Evolutionary conservation across 495 filamentous ascomycete species (phyloP).

Genomic region (Tetracladium setigerum): DNA sequence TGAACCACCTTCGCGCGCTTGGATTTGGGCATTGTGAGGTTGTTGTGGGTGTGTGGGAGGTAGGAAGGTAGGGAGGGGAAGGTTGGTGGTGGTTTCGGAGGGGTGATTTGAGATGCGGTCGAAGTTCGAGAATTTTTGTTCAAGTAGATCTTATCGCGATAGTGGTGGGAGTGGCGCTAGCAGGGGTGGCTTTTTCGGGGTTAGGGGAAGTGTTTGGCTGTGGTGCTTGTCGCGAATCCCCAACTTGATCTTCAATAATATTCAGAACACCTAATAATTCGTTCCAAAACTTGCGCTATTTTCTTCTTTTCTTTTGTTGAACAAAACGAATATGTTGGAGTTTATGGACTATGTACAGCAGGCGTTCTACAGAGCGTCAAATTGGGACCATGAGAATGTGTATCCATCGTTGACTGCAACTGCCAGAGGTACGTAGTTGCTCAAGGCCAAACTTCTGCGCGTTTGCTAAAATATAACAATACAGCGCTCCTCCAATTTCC

Average conservation of each 20-base stretch:
- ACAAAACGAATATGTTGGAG: conserved; percentile 60
- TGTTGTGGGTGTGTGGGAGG: not conserved
- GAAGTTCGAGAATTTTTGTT: conserved; percentile 3
- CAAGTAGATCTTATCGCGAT: too few species aligned
- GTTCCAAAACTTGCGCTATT: not conserved
- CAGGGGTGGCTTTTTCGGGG: not conserved
- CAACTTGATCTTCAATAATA: not conserved
- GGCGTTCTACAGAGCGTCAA: conserved; percentile 78
- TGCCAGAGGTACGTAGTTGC: conserved; percentile 54
- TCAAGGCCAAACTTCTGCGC: not conserved
- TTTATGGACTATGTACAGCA: conserved; percentile 98
- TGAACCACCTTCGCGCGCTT: conserved; percentile 86
- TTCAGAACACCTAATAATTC: not conserved
- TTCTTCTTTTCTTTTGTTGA: too few species aligned
- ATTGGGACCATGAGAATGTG: conserved; percentile 89
- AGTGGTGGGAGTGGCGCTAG: conserved; percentile 5
- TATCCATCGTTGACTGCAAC: conserved; percentile 86
- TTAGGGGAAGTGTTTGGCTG: not conserved
- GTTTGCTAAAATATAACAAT: not conserved
- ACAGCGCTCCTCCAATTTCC: conserved; percentile 80
- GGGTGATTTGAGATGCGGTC: not conserved
- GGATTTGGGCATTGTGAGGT: conserved; percentile 79
- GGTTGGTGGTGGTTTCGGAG: not conserved
- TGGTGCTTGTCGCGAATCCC: not conserved
- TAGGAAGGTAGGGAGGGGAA: not conserved